Evolutionary conservation across 495 filamentous ascomycete species (phyloP).

Genomic region (Talaromyces adpressus): DNA sequence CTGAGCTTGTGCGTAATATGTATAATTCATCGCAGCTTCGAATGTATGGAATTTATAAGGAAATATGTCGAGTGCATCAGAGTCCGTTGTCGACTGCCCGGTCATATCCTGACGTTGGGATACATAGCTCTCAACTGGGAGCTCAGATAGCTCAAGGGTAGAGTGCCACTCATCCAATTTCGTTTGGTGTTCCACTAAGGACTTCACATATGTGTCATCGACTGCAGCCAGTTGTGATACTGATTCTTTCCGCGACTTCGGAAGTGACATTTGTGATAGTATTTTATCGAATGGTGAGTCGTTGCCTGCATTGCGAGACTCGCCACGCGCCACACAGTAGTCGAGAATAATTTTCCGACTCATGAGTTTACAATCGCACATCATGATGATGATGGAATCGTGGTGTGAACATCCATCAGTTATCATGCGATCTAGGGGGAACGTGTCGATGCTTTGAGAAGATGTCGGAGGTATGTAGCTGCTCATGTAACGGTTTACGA

Average conservation of each 20-base stretch:
- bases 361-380: constrained; percentile 5
- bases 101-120: background rate
- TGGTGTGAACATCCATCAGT: background rate
- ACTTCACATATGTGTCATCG: background rate
- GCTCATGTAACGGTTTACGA: constrained; percentile 2
- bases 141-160: constrained; percentile 3
- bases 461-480: background rate
- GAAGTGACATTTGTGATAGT: background rate
- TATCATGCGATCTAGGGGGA: constrained; percentile 5
- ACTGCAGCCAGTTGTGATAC: background rate
- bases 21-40: constrained; percentile 5
- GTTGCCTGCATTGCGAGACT: background rate
- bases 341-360: constrained; percentile 4
- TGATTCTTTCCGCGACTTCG: background rate
- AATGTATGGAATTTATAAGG: constrained; percentile 3
- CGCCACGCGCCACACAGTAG: constrained; percentile 2
- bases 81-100: background rate
- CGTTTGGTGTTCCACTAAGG: background rate
- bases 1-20: constrained; percentile 2
- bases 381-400: constrained; percentile 5
- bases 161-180: constrained; percentile 6
- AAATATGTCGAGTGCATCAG: constrained; percentile 1
- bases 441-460: constrained; percentile 1
- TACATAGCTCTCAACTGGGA: constrained; percentile 6
- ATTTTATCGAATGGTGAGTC: background rate